Evolutionary conservation across 257 asterid species (phyloP).

Genomic region (Agastache rugosa): DNA sequence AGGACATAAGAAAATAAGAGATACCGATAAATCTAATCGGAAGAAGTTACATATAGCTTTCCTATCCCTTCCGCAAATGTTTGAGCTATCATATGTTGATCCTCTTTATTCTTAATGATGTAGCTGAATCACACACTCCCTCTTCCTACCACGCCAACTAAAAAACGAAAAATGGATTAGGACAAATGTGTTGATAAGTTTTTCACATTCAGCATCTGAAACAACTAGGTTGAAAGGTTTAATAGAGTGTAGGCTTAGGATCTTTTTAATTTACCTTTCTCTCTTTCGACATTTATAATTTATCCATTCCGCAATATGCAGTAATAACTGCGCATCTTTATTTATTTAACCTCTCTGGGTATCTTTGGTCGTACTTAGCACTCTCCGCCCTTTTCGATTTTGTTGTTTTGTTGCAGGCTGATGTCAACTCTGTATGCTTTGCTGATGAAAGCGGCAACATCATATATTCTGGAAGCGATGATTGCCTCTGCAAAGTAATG

Average conservation of each 20-base stretch:
- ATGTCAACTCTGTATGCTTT: slow-evolving; percentile 96
- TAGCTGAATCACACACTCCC: background rate
- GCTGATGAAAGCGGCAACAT: slow-evolving; percentile 94
- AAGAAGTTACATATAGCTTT: background rate
- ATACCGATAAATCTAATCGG: background rate
- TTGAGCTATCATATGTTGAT: background rate
- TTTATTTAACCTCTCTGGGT: background rate
- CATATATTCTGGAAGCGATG: slow-evolving; percentile 98
- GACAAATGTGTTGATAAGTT: background rate
- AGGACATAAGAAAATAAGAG: background rate
- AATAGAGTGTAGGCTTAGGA: background rate
- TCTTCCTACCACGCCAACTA: background rate
- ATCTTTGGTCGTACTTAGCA: background rate
- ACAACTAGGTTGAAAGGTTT: background rate
- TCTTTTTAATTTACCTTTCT: background rate
- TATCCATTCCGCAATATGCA: background rate
- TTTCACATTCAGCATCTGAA: slow-evolving; percentile 3
- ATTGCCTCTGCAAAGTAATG: slow-evolving; percentile 86
- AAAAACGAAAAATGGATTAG: background rate
- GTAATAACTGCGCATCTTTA: background rate
- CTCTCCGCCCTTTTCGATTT: slow-evolving; percentile 1
- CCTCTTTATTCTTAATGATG: background rate
- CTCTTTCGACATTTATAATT: background rate
- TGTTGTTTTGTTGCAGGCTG: slow-evolving; percentile 66
- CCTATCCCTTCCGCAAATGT: background rate